phyloP scores from a whole-genome alignment of 768 basidiomycete genomes.

The Termitomyces titanicus region DNA sequence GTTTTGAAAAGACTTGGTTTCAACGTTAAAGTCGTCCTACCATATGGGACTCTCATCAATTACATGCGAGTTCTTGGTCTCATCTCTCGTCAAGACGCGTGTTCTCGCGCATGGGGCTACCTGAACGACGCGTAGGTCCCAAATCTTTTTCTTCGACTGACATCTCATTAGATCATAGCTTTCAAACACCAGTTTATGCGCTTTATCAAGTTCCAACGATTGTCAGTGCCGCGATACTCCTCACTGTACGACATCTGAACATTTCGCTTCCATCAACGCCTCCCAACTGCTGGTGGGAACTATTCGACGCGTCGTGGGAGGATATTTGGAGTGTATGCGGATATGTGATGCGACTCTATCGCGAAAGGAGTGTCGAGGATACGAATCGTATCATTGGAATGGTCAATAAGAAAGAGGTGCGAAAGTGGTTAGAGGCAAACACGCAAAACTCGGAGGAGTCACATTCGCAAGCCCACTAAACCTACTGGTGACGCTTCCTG shows the following conservation, averaged over 20 bases:
- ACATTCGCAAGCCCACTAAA: neutral
- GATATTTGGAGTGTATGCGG: conserved; percentile 86
- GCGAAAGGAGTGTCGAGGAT: conserved; percentile 47
- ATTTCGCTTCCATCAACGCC: conserved; percentile 72
- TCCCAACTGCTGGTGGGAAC: conserved; percentile 84
- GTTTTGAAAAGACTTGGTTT: conserved; percentile 94
- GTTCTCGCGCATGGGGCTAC: conserved; percentile 87
- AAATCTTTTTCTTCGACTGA: neutral
- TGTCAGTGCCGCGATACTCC: conserved; percentile 84
- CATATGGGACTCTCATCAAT: conserved; percentile 93
- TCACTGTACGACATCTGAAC: conserved; percentile 67
- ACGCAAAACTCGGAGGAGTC: neutral
- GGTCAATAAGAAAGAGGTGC: conserved; percentile 74
- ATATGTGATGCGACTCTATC: conserved; percentile 80
- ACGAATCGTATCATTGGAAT: conserved; percentile 46
- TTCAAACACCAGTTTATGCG: conserved; percentile 92
- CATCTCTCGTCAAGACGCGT: conserved; percentile 63
- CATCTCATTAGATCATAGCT: conserved; percentile 37
- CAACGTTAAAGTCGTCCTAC: conserved; percentile 88
- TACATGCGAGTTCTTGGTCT: conserved; percentile 91
- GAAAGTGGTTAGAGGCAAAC: conserved; percentile 74
- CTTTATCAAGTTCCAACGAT: conserved; percentile 87
- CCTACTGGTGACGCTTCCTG: neutral
- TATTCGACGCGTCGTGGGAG: conserved; percentile 90
- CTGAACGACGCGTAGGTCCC: conserved; percentile 88